phyloP scores from a whole-genome alignment of 2,329 filamentous ascomycete species.

The Microcyclospora pomicola region DNA sequence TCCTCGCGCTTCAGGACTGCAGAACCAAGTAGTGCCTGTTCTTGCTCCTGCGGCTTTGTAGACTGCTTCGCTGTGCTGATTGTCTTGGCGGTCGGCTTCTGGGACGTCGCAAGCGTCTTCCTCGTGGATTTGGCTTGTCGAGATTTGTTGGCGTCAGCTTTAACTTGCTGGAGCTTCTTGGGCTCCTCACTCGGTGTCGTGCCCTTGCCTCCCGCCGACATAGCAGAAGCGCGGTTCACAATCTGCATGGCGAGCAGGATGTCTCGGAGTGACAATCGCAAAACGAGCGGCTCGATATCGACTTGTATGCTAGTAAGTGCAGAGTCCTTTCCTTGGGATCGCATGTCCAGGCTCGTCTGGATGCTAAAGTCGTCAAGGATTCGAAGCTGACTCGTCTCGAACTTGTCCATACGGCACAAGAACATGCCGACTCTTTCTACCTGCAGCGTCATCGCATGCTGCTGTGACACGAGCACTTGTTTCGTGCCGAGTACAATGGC shows the following conservation, averaged over 20 bases:
- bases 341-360: conserved; percentile 72
- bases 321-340: conserved; percentile 44
- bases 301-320: conserved; percentile 66
- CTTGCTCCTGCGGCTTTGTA: conserved; percentile 34
- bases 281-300: conserved; percentile 78
- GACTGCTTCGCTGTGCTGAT: conserved; percentile 33
- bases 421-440: conserved; percentile 96
- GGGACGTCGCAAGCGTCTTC: conserved; percentile 32
- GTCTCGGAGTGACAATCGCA: conserved; percentile 82
- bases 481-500: conserved; percentile 92
- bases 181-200: conserved; percentile 40
- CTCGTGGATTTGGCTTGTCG: conserved; percentile 30
- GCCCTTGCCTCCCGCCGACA: conserved; percentile 44
- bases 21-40: conserved; percentile 29
- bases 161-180: conserved; percentile 41
- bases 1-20: conserved; percentile 57
- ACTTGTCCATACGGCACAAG: conserved; percentile 93
- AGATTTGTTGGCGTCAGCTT: conserved; percentile 23
- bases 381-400: conserved; percentile 75
- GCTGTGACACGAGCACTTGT: conserved; percentile 81
- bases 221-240: conserved; percentile 74
- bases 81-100: conserved; percentile 32
- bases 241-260: conserved; percentile 91
- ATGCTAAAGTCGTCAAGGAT: conserved; percentile 96
- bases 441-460: conserved; percentile 86